Evolutionary conservation across 1,284 basidiomycete genomes (phyloP), one percentile per base, ranked within the genome.

Genomic region (Irpex sp.): DNA sequence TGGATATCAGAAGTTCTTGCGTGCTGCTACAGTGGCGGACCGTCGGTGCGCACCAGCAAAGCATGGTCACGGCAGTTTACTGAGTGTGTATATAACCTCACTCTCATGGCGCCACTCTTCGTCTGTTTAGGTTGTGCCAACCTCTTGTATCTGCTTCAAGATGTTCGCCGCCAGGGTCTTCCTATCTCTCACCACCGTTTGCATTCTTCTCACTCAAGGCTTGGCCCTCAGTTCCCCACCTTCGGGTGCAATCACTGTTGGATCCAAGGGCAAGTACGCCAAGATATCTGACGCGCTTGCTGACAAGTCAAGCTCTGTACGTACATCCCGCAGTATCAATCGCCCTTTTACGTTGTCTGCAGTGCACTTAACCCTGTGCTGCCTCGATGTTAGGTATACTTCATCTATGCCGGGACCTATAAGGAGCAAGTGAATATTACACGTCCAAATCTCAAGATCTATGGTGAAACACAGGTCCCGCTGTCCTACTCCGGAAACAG

Each of bases 321-420:
- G 69, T 63, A 54, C 15, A 51, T 33, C 9, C 15, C 61, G 21
- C 43, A 17, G 31, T 5, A 51, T 61, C 37, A 49, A 33, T 36
- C 19, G 35, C 57, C 33, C 17, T 19, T 26, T 50, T 21, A 33
- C 21, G 33, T 33, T 31, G 7, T 53, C 50, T 19, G 15, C n/a
- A 58, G n/a, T 33, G 17, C 33, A 50, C 39, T 33, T 7, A 26
- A 19, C 26, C 19, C 11, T 57, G 35, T 19, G 43, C 53, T 15
- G 43, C 69, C 74, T 39, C 35, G 55, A 55, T 55, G 31, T 43
- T 15, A 76, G 61, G 74, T 77, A 5, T 82, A 85, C 63, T 86
- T 85, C 74, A 79, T 86, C 43, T 84, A 76, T 66, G 77, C 83
- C 11, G 83, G 83, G 5, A 84, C 79, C 3, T 86, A 85, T 69